Conservation (phyloP, 352 stramenopile genomes). For the Plasmopara muralis region DNA sequence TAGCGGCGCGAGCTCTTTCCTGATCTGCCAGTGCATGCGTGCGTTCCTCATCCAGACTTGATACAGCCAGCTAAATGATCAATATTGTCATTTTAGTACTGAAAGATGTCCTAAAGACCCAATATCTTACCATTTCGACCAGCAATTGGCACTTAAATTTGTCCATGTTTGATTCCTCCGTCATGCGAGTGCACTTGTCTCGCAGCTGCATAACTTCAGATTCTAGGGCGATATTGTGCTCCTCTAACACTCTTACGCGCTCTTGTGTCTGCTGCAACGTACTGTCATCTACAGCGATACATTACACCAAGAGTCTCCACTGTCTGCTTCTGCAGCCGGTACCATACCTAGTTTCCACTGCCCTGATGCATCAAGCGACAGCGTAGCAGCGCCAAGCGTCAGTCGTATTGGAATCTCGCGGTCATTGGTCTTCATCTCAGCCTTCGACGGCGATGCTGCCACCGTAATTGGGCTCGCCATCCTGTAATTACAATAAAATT, state of each 20-base stretch:
- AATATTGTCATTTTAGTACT: background rate
- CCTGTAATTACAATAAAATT: too few species aligned
- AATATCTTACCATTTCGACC: conserved; percentile 67
- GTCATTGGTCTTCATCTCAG: conserved; percentile 18
- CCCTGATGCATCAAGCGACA: conserved; percentile 35
- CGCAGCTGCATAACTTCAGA: conserved; percentile 54
- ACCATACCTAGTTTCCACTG: conserved; percentile 62
- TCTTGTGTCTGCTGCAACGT: conserved; percentile 39
- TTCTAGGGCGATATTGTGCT: conserved; percentile 43
- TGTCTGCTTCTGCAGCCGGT: background rate
- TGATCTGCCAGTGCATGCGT: conserved; percentile 51
- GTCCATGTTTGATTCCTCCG: conserved; percentile 80
- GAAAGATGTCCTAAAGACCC: background rate
- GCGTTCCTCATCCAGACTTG: conserved; percentile 76
- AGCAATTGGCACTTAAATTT: conserved; percentile 86
- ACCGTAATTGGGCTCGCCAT: conserved; percentile 9
- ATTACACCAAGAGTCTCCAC: background rate
- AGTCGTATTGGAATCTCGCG: conserved; percentile 59
- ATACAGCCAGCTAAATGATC: conserved; percentile 59
- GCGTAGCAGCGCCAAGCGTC: conserved; percentile 42
- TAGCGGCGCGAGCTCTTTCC: conserved; percentile 49
- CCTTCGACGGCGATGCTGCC: conserved; percentile 4
- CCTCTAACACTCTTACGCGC: conserved; percentile 26
- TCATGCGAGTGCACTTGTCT: conserved; percentile 52
- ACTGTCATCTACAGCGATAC: conserved; percentile 42